These are phyloP conservation scores for Crucihimalaya himalaica DNA, from an alignment of 345 rosid species.

Conservation along the genomic window DNA sequence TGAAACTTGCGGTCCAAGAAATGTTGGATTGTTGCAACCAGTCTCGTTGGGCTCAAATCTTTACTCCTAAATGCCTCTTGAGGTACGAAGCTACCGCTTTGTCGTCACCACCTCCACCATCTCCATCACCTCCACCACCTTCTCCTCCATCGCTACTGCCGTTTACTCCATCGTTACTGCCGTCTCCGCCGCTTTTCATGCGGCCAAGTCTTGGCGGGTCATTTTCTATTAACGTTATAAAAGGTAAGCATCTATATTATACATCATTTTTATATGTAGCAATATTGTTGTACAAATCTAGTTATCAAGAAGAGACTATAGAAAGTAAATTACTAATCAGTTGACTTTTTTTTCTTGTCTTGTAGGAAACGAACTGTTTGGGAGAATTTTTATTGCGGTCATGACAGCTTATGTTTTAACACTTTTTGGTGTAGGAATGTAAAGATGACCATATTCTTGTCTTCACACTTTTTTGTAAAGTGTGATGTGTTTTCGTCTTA, in stretches of 20 bases:
- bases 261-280: background rate
- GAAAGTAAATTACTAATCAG: background rate
- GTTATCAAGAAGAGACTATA: background rate
- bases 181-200: background rate
- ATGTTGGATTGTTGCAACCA: background rate
- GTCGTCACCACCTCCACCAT: background rate
- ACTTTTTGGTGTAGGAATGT: background rate
- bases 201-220: background rate
- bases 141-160: background rate
- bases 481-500: background rate
- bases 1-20: conserved; percentile 5
- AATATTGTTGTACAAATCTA: background rate
- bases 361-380: background rate
- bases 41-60: conserved; percentile 19
- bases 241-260: conserved; percentile 8
- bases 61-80: conserved; percentile 29
- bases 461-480: no score
- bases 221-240: background rate
- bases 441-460: background rate
- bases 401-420: conserved; percentile 2
- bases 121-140: background rate
- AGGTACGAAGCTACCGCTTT: background rate
- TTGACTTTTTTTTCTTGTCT: background rate
- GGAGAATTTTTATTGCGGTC: background rate
- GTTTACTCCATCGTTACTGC: background rate